Percentiles rank a stretch among this genome's conserved stretches.
phyloP scores from a whole-genome alignment of 2,329 filamentous ascomycete genomes.

The Cylindrodendrum hubeiense region DNA sequence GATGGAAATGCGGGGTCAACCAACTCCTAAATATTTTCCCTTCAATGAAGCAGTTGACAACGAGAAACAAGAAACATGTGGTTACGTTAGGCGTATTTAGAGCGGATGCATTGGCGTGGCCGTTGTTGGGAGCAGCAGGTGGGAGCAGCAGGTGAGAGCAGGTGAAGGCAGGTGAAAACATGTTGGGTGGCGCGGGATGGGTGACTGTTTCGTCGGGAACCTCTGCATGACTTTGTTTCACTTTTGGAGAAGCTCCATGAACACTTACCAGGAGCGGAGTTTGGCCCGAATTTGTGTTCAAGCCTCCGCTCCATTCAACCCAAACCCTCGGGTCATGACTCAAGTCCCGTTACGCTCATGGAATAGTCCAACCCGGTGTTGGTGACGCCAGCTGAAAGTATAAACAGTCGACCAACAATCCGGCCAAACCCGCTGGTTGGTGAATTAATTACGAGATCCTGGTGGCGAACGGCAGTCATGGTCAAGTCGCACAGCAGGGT shows the following conservation, averaged over 20 bases:
- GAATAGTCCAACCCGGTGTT: conserved; percentile 2
- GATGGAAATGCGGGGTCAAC: background rate
- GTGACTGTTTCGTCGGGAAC: background rate
- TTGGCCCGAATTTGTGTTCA: conserved; percentile 3
- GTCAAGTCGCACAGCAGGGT: conserved; percentile 14
- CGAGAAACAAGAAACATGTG: background rate
- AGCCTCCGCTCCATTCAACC: background rate
- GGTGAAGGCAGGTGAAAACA: background rate
- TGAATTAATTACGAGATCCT: background rate
- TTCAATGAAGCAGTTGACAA: background rate
- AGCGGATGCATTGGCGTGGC: background rate
- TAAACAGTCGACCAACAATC: background rate
- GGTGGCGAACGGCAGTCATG: conserved; percentile 11
- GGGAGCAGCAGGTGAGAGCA: too few species aligned
- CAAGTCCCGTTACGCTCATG: conserved; percentile 3
- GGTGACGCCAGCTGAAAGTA: background rate
- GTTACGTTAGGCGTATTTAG: background rate
- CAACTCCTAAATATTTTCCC: background rate
- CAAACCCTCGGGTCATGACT: background rate
- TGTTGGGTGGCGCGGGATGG: background rate
- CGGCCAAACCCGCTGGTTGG: background rate
- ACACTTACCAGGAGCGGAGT: background rate
- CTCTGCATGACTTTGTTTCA: background rate
- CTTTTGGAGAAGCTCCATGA: background rate
- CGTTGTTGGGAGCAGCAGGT: background rate